Evolutionary conservation across 2,329 filamentous ascomycete species (phyloP).

Genomic region (Calonectria multiphialidica): DNA sequence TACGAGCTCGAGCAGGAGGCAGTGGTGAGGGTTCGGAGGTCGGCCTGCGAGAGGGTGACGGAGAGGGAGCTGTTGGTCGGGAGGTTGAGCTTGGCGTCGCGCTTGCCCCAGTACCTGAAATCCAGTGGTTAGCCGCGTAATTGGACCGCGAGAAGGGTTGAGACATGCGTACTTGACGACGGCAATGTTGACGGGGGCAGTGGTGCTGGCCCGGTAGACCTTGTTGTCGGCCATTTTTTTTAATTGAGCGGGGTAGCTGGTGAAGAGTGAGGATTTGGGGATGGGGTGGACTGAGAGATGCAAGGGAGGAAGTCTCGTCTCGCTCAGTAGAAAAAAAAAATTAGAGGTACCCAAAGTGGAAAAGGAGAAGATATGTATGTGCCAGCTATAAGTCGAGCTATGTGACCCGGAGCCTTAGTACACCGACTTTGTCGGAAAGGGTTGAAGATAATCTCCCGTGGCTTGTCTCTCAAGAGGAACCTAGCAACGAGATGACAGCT

Average conservation of each 20-base stretch:
- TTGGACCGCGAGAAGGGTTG: neutral
- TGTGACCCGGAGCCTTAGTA: conserved; percentile 21
- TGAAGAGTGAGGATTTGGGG: neutral
- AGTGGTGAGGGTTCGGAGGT: conserved; percentile 95
- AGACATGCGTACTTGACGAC: conserved; percentile 82
- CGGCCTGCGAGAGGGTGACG: conserved; percentile 93
- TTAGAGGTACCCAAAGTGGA: neutral
- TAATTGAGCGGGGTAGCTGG: conserved; percentile 23
- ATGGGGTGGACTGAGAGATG: neutral
- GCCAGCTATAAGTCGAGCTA: conserved; percentile 15
- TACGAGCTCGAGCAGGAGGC: conserved; percentile 87
- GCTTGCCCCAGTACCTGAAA: conserved; percentile 89
- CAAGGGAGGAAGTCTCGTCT: neutral
- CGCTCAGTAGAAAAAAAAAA: neutral
- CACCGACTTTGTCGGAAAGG: conserved; percentile 46
- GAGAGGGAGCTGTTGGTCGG: conserved; percentile 98
- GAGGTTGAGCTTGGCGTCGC: conserved; percentile 92
- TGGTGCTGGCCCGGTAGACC: conserved; percentile 93
- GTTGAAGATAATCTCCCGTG: conserved; percentile 40
- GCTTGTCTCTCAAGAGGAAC: conserved; percentile 18
- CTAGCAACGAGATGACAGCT: conserved; percentile 29
- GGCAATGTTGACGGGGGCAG: conserved; percentile 97
- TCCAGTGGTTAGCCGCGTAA: neutral
- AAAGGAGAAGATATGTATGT: conserved; percentile 16
- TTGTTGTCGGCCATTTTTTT: conserved; percentile 60